Evolutionary conservation across 768 basidiomycete genomes (phyloP).

Genomic region (Gelatoporia subvermispora): DNA sequence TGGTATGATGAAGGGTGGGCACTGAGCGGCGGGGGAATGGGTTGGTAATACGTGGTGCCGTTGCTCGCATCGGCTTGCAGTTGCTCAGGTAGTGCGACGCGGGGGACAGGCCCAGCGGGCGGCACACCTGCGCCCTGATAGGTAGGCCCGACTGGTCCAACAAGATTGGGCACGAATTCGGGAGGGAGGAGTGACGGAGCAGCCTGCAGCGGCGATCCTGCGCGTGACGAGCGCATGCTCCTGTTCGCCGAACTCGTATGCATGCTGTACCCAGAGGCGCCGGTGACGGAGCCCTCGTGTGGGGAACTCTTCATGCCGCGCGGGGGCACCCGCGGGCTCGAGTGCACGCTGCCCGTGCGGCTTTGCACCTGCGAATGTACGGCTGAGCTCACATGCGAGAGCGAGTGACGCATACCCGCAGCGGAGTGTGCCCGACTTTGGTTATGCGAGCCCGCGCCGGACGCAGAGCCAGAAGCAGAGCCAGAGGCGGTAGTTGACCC

Average conservation of each 20-base stretch:
- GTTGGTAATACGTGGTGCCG: conserved; percentile 7
- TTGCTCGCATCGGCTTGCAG: neutral
- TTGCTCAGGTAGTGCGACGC: neutral
- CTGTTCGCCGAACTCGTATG: conserved; percentile 1
- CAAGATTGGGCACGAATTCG: conserved; percentile 7
- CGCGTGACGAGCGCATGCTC: conserved; percentile 13
- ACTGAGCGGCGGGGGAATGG: conserved; percentile 4
- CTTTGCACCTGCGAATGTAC: conserved; percentile 44
- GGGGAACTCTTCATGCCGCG: conserved; percentile 38
- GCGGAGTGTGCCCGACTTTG: conserved; percentile 35
- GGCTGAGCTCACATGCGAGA: conserved; percentile 27
- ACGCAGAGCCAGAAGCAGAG: conserved; percentile 25
- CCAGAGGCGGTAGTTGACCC: conserved; percentile 16
- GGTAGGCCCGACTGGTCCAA: neutral
- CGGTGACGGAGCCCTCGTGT: conserved; percentile 24
- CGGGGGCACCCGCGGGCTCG: conserved; percentile 42
- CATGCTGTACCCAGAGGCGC: neutral
- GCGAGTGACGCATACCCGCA: conserved; percentile 7
- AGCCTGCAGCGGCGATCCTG: conserved; percentile 13
- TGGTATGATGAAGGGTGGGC: conserved; percentile 14
- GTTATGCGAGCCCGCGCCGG: conserved; percentile 27
- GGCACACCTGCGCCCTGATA: neutral
- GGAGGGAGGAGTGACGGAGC: conserved; percentile 5
- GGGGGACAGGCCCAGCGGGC: no score
- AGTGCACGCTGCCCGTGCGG: conserved; percentile 41